Evolutionary conservation across 352 stramenopile genomes (phyloP).

Genomic region (Phytophthora sansomeana): DNA sequence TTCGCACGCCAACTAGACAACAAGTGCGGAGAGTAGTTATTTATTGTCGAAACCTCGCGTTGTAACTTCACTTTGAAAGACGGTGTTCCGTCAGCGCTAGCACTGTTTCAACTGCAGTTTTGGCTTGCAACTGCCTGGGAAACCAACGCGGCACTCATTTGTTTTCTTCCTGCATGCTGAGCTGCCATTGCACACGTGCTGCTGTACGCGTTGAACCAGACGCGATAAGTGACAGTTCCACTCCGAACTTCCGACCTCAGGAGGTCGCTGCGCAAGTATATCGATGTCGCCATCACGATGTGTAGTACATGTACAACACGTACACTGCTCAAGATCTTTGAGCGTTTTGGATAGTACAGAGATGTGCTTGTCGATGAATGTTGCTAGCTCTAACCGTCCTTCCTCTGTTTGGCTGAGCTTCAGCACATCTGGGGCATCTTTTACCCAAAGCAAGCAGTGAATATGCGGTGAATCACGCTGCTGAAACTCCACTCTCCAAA

Average conservation of each 20-base stretch:
- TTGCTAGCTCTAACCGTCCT: conserved; percentile 5
- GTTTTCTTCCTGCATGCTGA: conserved; percentile 16
- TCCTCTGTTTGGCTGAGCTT: conserved; percentile 18
- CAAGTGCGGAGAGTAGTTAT: conserved; percentile 23
- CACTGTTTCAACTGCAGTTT: not conserved
- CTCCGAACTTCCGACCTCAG: not conserved
- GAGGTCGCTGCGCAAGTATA: conserved; percentile 2
- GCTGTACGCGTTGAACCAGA: not conserved
- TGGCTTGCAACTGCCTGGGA: conserved; percentile 6
- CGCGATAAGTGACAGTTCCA: conserved; percentile 23
- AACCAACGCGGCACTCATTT: conserved; percentile 15
- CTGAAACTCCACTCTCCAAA: conserved; percentile 42
- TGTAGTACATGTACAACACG: not conserved
- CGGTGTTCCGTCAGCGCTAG: conserved; percentile 3
- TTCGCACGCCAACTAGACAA: conserved; percentile 7
- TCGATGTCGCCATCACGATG: not conserved
- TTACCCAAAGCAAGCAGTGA: conserved; percentile 31
- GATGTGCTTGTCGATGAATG: conserved; percentile 15
- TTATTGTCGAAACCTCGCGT: conserved; percentile 10
- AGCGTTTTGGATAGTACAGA: conserved; percentile 4
- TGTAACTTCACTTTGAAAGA: conserved; percentile 20
- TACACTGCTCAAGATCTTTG: conserved; percentile 5
- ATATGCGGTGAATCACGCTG: conserved; percentile 33
- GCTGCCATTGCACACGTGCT: conserved; percentile 15
- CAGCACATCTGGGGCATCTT: conserved; percentile 27